Evolutionary conservation across 768 basidiomycete species (phyloP).

Genomic region (Hemileccinum rubropunctum): DNA sequence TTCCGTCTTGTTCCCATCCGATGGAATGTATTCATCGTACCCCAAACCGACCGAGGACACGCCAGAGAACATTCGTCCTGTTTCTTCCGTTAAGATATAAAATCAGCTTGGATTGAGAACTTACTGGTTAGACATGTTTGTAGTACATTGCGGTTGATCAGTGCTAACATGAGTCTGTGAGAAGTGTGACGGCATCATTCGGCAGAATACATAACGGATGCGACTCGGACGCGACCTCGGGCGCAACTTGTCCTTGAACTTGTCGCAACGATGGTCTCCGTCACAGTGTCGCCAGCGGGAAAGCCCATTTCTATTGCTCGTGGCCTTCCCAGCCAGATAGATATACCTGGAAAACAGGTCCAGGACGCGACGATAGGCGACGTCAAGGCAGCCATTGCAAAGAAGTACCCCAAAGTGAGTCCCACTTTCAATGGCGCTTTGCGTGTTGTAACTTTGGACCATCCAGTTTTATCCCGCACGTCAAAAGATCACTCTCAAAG

Average conservation of each 20-base stretch:
- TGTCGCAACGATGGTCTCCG: constrained; percentile 41
- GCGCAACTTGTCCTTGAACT: not conserved
- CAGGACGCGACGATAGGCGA: constrained; percentile 59
- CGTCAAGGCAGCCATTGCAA: constrained; percentile 63
- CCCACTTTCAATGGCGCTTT: not conserved
- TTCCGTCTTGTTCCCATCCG: constrained; percentile 30
- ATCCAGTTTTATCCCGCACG: constrained; percentile 66
- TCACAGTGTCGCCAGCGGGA: constrained; percentile 53
- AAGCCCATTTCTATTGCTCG: constrained; percentile 46
- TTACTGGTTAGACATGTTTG: constrained; percentile 7
- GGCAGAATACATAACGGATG: not conserved
- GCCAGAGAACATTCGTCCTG: constrained; percentile 20
- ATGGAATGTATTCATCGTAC: constrained; percentile 32
- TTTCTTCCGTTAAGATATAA: constrained; percentile 7
- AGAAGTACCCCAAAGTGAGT: constrained; percentile 50
- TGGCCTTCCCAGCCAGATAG: constrained; percentile 49
- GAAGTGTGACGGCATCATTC: too few relatives aligned
- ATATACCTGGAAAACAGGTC: constrained; percentile 42
- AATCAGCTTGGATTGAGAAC: not conserved
- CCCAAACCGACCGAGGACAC: constrained; percentile 26
- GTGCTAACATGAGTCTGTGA: constrained; percentile 10
- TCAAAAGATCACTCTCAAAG: constrained; percentile 69
- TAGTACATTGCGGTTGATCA: constrained; percentile 2
- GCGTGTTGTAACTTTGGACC: not conserved
- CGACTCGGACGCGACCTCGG: not conserved